Conservation (phyloP, 768 basidiomycete species). For the Naganishia vaughanmartiniae region DNA sequence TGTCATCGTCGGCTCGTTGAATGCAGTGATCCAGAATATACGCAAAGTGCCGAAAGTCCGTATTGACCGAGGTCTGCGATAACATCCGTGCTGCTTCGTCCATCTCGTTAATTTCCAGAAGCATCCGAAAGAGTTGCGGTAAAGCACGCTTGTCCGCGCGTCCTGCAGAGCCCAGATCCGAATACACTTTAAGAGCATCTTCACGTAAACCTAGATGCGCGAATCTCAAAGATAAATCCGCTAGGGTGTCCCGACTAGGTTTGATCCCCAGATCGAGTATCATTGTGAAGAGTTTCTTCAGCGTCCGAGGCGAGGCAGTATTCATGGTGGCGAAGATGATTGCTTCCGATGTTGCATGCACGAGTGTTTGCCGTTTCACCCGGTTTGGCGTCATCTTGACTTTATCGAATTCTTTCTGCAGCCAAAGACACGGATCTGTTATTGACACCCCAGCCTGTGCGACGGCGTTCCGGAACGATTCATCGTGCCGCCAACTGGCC, state of each 20-base stretch:
- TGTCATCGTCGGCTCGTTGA: not conserved
- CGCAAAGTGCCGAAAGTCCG: not conserved
- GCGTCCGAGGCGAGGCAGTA: not conserved
- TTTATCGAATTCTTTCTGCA: not conserved
- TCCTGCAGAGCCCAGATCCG: not conserved
- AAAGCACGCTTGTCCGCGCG: not conserved
- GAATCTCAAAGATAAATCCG: not conserved
- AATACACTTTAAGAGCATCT: not conserved
- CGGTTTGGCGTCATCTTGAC: not conserved
- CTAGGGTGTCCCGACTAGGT: not conserved
- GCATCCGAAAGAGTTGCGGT: not conserved
- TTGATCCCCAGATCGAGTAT: not conserved
- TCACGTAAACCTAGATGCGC: not conserved
- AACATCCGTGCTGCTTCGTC: not conserved
- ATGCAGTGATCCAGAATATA: not conserved
- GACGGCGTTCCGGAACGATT: not conserved
- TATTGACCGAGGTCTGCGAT: not conserved
- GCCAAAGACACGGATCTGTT: constrained; percentile 1
- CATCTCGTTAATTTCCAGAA: not conserved
- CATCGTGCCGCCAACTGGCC: not conserved
- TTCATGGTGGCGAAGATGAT: not conserved
- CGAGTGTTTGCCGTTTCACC: not conserved
- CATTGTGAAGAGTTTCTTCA: not conserved
- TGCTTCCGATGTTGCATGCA: not conserved
- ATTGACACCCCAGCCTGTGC: not conserved